A percentile compares a stretch with the other conserved stretches of the same genome.
Evolutionary conservation across 2,329 filamentous ascomycete species (phyloP).

Genomic region (Pseudogymnoascus pannorum): DNA sequence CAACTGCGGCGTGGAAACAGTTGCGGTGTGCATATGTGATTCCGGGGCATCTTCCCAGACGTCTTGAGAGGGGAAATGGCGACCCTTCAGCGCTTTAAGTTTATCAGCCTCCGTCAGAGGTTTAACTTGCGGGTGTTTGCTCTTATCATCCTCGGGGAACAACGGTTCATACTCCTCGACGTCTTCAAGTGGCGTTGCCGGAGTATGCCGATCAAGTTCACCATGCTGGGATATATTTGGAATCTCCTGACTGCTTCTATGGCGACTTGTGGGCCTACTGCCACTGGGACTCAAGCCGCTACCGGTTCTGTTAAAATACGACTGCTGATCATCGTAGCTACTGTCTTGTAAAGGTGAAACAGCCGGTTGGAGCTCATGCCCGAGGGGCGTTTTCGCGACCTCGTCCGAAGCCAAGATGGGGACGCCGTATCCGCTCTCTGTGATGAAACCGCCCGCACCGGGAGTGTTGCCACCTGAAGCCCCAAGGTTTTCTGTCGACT

Average conservation of each 20-base stretch:
- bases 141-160: constrained; percentile 71
- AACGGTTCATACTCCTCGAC: constrained; percentile 93
- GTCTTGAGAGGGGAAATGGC: constrained; percentile 87
- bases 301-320: constrained; percentile 36
- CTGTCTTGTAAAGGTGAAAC: constrained; percentile 67
- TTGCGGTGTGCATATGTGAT: constrained; percentile 70
- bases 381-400: constrained; percentile 63
- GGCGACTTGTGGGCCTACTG: constrained; percentile 52
- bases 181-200: constrained; percentile 69
- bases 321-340: constrained; percentile 47
- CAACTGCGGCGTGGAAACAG: constrained; percentile 74
- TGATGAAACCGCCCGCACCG: constrained; percentile 41
- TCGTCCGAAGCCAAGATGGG: constrained; percentile 90
- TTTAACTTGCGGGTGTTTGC: constrained; percentile 35
- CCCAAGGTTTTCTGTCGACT: constrained; percentile 44
- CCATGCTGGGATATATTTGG: constrained; percentile 28
- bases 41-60: constrained; percentile 95
- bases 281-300: constrained; percentile 33
- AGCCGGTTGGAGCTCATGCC: constrained; percentile 65
- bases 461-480: constrained; percentile 35
- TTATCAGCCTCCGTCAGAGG: constrained; percentile 43
- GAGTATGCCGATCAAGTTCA: constrained; percentile 37
- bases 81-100: constrained; percentile 49
- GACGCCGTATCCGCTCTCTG: constrained; percentile 56
- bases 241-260: constrained; percentile 53